Base-by-base conservation (phyloP, 805 yeast species). In the Tetrapisispora taiwanensis region DNA sequence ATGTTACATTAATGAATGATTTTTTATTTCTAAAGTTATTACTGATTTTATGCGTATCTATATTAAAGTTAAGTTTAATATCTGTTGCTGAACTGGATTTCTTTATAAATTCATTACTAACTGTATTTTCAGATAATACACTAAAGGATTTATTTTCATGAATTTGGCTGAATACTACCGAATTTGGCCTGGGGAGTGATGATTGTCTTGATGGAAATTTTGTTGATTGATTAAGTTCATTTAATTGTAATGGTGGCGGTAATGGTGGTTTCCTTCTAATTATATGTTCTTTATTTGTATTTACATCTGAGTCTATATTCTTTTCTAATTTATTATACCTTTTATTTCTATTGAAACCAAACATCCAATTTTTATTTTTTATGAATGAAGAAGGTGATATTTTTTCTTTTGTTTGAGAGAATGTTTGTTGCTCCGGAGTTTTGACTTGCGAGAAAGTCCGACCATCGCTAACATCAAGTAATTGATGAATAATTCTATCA, bases 161-260 rank as follows among this genome's bases (percentile, higher is more conserved):
- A 20, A 15, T 10, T 19, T 19, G 43, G 3, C 15, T 20, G 15
- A 28, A 42, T 22, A 36, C n/a, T 2, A 36, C 28, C 15, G 53
- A 47, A 3, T 43, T 43, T 2, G 63, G 60, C 31, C 58, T 52
- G 17, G 65, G 65, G 18, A 60, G 47, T 10, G 65, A 59, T 7
- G 61, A 49, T 3, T 55, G 52, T 30, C 65, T 48, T 12, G 48
- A 44, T 3, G 62, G 59, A 38, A 48, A 47, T 12, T 19, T 36
- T 9, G 28, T 8, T 17, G 18, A 5, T 9, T 12, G 30, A 24
- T 27, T 32, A 10, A 27, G 10, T 17, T 37, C 33, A 27, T 27
- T 37, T 4, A 37, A 15, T 10, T 26, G 26, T 12, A 37, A n/a
- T 10, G 22, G 26, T 12, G 26, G 32, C 8, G 22, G 17, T 27